phyloP scores from a whole-genome alignment of 352 stramenopile genomes.

The Phytopythium aichiense region DNA sequence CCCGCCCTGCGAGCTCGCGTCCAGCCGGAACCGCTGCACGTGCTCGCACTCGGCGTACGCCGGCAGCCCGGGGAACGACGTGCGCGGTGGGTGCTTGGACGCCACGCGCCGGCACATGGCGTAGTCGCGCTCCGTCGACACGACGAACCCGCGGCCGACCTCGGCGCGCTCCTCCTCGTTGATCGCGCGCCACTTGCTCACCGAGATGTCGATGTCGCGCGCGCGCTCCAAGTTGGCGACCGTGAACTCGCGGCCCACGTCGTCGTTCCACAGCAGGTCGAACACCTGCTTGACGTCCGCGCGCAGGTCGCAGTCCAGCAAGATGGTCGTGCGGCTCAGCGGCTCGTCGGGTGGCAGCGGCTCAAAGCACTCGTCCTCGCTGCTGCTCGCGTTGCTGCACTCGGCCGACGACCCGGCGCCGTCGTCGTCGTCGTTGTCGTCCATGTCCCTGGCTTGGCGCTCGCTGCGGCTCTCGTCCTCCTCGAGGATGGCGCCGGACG shows the following conservation, averaged over 20 bases:
- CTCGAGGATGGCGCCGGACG: conserved; percentile 6
- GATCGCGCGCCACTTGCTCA: conserved; percentile 52
- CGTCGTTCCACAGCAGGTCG: conserved; percentile 66
- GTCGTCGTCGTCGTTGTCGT: conserved; percentile 9
- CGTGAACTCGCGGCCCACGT: conserved; percentile 43
- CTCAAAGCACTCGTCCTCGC: conserved; percentile 60
- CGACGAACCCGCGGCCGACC: conserved; percentile 31
- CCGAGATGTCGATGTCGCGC: conserved; percentile 66
- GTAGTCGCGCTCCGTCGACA: conserved; percentile 52
- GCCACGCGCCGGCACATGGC: conserved; percentile 37
- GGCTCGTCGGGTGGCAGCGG: conserved; percentile 44
- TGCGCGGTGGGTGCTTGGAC: conserved; percentile 58
- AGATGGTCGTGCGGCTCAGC: conserved; percentile 54
- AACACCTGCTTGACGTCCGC: conserved; percentile 61
- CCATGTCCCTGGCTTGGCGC: conserved; percentile 2
- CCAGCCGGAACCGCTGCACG: conserved; percentile 45
- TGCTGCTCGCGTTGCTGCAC: conserved; percentile 30
- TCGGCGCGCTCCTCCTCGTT: conserved; percentile 18
- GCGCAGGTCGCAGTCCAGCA: conserved; percentile 68
- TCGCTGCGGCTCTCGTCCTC: conserved; percentile 12
- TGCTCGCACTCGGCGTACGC: conserved; percentile 43
- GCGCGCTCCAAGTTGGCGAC: conserved; percentile 44
- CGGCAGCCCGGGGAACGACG: conserved; percentile 53
- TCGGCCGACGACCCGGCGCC: not conserved
- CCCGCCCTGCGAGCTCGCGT: conserved; percentile 30